Conservation (phyloP, 495 filamentous ascomycete species). For the Barbatosphaeria neglecta region DNA sequence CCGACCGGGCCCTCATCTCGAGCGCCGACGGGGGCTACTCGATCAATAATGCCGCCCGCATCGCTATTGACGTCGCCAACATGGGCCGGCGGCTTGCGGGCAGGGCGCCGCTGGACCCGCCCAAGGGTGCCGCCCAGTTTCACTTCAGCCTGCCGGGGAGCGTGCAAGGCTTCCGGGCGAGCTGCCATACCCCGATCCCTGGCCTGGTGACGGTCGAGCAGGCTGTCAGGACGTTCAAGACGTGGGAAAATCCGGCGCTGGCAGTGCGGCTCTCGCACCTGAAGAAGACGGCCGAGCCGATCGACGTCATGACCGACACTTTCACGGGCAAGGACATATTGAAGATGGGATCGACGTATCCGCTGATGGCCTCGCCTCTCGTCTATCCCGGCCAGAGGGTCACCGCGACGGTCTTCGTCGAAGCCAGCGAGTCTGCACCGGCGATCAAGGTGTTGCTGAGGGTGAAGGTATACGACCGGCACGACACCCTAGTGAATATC, state of each 20-base stretch:
- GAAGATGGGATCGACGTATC: constrained; percentile 6
- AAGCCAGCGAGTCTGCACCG: background rate
- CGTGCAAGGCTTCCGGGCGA: constrained; percentile 14
- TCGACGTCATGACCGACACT: constrained; percentile 10
- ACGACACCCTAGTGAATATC: constrained; percentile 6
- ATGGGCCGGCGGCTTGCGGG: constrained; percentile 9
- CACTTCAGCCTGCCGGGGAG: constrained; percentile 21
- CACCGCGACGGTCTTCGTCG: constrained; percentile 1
- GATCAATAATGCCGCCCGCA: constrained; percentile 19
- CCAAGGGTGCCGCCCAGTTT: constrained; percentile 18
- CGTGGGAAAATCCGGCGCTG: too few species aligned
- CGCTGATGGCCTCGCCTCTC: constrained; percentile 12
- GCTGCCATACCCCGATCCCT: background rate
- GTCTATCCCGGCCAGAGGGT: constrained; percentile 17
- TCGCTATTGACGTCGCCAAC: constrained; percentile 15
- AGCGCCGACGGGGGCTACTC: constrained; percentile 24
- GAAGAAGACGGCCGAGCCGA: background rate
- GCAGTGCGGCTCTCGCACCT: constrained; percentile 2
- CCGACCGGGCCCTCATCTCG: constrained; percentile 16
- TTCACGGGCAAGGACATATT: constrained; percentile 12
- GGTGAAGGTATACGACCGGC: constrained; percentile 8
- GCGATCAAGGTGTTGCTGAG: background rate
- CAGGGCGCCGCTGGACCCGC: constrained; percentile 3
- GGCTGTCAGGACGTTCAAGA: too few species aligned
- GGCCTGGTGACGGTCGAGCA: constrained; percentile 4